Percentiles rank a stretch among this genome's conserved stretches.
Conservation (phyloP, 2,329 filamentous ascomycete species). For the Zymoseptoria pseudotritici region DNA sequence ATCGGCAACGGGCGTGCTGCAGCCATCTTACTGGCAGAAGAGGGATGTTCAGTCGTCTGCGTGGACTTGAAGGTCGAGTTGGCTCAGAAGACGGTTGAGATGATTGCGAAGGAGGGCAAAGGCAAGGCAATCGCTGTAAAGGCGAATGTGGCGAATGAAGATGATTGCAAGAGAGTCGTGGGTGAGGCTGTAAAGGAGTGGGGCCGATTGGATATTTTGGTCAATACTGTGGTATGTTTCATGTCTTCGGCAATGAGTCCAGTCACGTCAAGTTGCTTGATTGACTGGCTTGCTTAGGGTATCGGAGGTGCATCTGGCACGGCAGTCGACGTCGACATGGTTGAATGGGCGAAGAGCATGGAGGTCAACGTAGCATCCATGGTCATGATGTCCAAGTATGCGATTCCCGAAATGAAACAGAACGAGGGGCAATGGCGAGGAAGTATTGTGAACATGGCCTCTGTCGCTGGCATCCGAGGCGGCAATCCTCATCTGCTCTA, state of each 20-base stretch:
- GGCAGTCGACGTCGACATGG: constrained; percentile 54
- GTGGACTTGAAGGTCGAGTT: constrained; percentile 46
- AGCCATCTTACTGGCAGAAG: constrained; percentile 52
- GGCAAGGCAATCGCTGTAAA: constrained; percentile 38
- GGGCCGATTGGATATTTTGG: constrained; percentile 53
- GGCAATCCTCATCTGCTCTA: constrained; percentile 49
- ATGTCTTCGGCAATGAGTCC: too few relatives aligned
- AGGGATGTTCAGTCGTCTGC: constrained; percentile 53
- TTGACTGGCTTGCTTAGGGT: constrained; percentile 31
- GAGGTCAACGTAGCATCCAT: constrained; percentile 59
- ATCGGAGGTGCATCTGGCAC: constrained; percentile 53
- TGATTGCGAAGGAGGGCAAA: constrained; percentile 39
- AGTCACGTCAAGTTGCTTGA: not conserved
- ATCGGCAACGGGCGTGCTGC: constrained; percentile 55
- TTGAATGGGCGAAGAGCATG: constrained; percentile 49
- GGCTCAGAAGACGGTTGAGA: constrained; percentile 48
- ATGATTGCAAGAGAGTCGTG: constrained; percentile 43
- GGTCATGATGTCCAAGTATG: constrained; percentile 50
- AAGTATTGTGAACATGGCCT: constrained; percentile 56
- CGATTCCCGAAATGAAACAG: constrained; percentile 52
- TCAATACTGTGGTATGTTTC: constrained; percentile 52
- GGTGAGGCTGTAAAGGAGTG: constrained; percentile 41
- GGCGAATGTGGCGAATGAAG: constrained; percentile 49
- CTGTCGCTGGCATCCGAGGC: constrained; percentile 51
- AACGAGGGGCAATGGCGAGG: constrained; percentile 45